phyloP scores from a whole-genome alignment of 148 eudicot species.

The Chenopodium berlandieri region DNA sequence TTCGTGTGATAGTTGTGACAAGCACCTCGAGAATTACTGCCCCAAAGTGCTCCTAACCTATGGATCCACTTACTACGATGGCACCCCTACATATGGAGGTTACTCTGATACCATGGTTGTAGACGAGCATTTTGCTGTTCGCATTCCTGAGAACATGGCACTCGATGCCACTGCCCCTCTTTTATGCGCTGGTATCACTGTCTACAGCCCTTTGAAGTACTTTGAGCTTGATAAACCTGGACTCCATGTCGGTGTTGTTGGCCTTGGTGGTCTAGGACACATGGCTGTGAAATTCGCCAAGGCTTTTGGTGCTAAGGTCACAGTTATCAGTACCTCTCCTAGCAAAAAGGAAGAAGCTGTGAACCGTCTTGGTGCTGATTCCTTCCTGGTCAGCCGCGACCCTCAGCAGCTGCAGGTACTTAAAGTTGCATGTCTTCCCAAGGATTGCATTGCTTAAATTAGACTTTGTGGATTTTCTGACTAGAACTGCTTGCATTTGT shows the following conservation, averaged over 20 bases:
- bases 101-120: slow-evolving; percentile 42
- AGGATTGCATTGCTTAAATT: too few species aligned
- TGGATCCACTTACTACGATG: slow-evolving; percentile 33
- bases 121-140: slow-evolving; percentile 25
- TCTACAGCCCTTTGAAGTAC: slow-evolving; percentile 42
- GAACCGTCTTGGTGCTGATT: slow-evolving; percentile 37
- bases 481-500: neutral
- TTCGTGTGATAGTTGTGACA: slow-evolving; percentile 33
- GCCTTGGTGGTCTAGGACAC: slow-evolving; percentile 56
- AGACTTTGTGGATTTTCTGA: neutral
- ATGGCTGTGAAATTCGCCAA: slow-evolving; percentile 54
- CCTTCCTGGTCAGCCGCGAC: slow-evolving; percentile 31
- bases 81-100: slow-evolving; percentile 39
- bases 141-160: slow-evolving; percentile 38
- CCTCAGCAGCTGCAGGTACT: slow-evolving; percentile 35
- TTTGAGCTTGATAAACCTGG: slow-evolving; percentile 44
- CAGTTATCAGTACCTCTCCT: slow-evolving; percentile 46
- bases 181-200: slow-evolving; percentile 51
- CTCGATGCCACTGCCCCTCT: slow-evolving; percentile 45
- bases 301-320: slow-evolving; percentile 47
- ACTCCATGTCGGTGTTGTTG: slow-evolving; percentile 40
- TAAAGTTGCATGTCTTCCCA: too few species aligned
- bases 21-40: slow-evolving; percentile 36
- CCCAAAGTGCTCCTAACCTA: slow-evolving; percentile 24
- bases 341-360: slow-evolving; percentile 49